phyloP scores from a whole-genome alignment of 177 flowering plant species.

The Vitis hybrid region DNA sequence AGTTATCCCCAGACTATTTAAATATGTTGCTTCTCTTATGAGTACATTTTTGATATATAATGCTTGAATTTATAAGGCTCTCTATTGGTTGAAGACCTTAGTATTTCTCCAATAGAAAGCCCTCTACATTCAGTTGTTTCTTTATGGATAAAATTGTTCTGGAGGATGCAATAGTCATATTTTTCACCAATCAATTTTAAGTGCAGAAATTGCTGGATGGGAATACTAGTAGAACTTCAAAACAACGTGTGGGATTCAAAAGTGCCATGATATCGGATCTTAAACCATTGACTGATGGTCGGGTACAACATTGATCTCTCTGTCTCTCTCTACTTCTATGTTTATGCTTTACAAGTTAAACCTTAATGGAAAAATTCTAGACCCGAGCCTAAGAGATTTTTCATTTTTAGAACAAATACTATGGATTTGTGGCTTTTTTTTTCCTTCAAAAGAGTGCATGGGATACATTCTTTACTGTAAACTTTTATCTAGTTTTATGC shows the following conservation, averaged over 20 bases:
- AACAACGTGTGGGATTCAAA: slow-evolving; percentile 80
- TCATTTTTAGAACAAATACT: neutral
- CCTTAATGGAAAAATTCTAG: neutral
- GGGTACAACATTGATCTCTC: slow-evolving; percentile 48
- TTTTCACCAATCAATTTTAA: slow-evolving; percentile 5
- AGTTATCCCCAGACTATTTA: slow-evolving; percentile 1
- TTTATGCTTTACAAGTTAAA: neutral
- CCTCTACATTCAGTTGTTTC: neutral
- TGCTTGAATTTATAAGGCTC: neutral
- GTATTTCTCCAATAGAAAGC: neutral
- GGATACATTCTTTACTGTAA: neutral
- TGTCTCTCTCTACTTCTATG: neutral
- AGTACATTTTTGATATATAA: neutral
- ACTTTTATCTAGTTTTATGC: neutral
- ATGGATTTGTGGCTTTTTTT: neutral
- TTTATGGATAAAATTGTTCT: neutral
- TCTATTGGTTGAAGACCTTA: neutral
- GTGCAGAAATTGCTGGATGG: slow-evolving; percentile 74
- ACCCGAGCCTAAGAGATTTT: neutral
- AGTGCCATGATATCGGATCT: slow-evolving; percentile 82
- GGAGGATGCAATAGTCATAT: neutral
- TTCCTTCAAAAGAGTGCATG: no score
- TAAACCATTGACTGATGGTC: slow-evolving; percentile 84
- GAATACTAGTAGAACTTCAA: slow-evolving; percentile 43
- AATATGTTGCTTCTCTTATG: neutral